Base-by-base conservation (phyloP, 306 rosid species). In the Lathyrus oleraceus region DNA sequence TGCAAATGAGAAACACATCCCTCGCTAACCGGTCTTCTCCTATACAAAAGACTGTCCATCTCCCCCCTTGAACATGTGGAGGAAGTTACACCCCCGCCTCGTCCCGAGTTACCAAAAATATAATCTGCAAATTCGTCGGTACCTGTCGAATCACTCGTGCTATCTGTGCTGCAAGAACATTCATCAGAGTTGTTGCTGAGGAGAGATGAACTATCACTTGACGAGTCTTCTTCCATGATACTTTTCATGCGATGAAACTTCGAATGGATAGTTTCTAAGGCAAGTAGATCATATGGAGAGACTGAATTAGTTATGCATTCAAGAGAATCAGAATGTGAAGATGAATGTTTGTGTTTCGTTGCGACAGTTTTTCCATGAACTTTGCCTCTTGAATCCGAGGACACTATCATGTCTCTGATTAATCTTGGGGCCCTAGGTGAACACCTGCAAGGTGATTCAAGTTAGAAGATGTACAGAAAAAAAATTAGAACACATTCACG, bases 191-290 rank as follows among this genome's bases (percentile, higher is more conserved):
- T 79, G 80, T 38, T 76, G 85, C 96, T 89, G 68, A 91, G 25
- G 23, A 91, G 91, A 61, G 97, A 91, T 58, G 96, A 80, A 78
- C 81, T 86, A 77, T 91, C 97, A 70, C 97, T 91, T 20, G 91
- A 91, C 7, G 88, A 85, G 77, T 92, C 98, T 51, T 89, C 92
- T 75, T 88, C 91, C 36, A 82, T 67, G 74, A 81, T 82, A 78
- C 83, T 81, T 69, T 30, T 86, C 44, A 80, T 19, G 59, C 25
- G 84, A 39, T 43, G 80, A 43, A 74, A 78, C 60, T 66, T 80
- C 1, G 82, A 32, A 69, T 74, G 63, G 30, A 78, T 47, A 0
- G 84, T 76, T 2, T 80, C 87, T 25, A 61, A 23, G 69, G 76
- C 47, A 16, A 69, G 35, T 8, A 79, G 60, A 45, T 77, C 79